phyloP scores from a whole-genome alignment of 2,329 filamentous ascomycete genomes.

The Venturiaceae sp. region DNA sequence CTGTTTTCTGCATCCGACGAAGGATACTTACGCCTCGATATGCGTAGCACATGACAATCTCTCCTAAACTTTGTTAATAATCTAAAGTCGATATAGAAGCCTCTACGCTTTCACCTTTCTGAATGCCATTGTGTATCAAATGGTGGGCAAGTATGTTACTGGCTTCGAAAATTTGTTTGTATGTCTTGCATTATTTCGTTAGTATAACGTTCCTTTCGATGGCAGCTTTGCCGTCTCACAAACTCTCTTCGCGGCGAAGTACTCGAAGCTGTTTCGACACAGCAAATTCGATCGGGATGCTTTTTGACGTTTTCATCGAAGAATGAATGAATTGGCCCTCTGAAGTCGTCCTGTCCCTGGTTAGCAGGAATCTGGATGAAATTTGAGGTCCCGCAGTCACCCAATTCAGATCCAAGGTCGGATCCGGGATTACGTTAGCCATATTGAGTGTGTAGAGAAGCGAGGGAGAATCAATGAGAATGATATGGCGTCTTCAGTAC shows the following conservation, averaged over 20 bases:
- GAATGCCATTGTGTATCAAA: slow-evolving; percentile 61
- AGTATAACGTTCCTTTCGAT: slow-evolving; percentile 37
- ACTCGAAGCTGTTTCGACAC: slow-evolving; percentile 31
- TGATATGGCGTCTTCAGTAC: not conserved
- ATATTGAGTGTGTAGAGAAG: not conserved
- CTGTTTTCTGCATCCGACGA: too few relatives aligned
- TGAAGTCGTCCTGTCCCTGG: slow-evolving; percentile 37
- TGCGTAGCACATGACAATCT: slow-evolving; percentile 90
- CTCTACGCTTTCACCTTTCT: too few relatives aligned
- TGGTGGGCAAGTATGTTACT: slow-evolving; percentile 75
- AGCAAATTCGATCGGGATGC: slow-evolving; percentile 59
- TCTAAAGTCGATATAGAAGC: too few relatives aligned
- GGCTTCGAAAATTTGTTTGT: slow-evolving; percentile 76
- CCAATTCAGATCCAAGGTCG: slow-evolving; percentile 59
- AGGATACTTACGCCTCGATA: slow-evolving; percentile 42
- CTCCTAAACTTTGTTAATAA: too few relatives aligned
- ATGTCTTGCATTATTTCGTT: slow-evolving; percentile 57
- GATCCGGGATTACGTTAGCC: slow-evolving; percentile 43
- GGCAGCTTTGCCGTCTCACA: not conserved
- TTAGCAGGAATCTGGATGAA: not conserved
- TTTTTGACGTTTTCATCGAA: slow-evolving; percentile 57
- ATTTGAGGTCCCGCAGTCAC: not conserved
- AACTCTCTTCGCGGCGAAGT: slow-evolving; percentile 21
- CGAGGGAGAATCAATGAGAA: not conserved
- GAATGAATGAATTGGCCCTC: slow-evolving; percentile 60